These are phyloP conservation scores for Porphyrellus cyaneotinctus DNA, from an alignment of 768 basidiomycete genomes.

Conservation along the genomic window DNA sequence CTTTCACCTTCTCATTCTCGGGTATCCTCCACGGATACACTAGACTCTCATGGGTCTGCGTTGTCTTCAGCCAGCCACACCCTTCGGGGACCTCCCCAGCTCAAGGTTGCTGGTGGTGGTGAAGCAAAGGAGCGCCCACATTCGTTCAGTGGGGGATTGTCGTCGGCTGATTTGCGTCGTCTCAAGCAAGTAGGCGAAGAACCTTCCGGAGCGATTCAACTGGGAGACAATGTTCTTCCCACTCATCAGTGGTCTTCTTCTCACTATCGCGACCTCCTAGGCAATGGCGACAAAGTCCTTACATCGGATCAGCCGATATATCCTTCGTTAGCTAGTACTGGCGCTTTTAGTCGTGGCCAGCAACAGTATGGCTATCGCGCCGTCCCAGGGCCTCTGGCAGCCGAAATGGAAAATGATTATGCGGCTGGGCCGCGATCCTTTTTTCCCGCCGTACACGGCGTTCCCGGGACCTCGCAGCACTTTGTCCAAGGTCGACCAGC, in stretches of 20 bases:
- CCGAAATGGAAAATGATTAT: slow-evolving; percentile 47
- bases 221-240: slow-evolving; percentile 36
- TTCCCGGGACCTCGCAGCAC: slow-evolving; percentile 41
- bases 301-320: slow-evolving; percentile 48
- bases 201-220: slow-evolving; percentile 28
- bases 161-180: slow-evolving; percentile 68
- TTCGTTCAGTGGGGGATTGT: slow-evolving; percentile 77
- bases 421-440: slow-evolving; percentile 55
- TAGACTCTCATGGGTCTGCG: slow-evolving; percentile 54
- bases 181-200: slow-evolving; percentile 64
- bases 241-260: slow-evolving; percentile 50
- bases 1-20: slow-evolving; percentile 71
- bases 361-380: slow-evolving; percentile 51
- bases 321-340: slow-evolving; percentile 59
- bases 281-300: slow-evolving; percentile 39
- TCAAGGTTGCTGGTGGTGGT: slow-evolving; percentile 47
- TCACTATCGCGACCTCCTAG: slow-evolving; percentile 44
- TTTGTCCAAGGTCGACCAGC: slow-evolving; percentile 50
- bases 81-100: slow-evolving; percentile 49
- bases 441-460: slow-evolving; percentile 40
- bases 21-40: slow-evolving; percentile 78
- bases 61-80: slow-evolving; percentile 53
- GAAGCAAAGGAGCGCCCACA: slow-evolving; percentile 77
- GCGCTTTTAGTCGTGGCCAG: slow-evolving; percentile 46
- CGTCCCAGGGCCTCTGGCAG: slow-evolving; percentile 29